Conservation (phyloP, 2,329 filamentous ascomycete genomes). For the Phoma sp. region DNA sequence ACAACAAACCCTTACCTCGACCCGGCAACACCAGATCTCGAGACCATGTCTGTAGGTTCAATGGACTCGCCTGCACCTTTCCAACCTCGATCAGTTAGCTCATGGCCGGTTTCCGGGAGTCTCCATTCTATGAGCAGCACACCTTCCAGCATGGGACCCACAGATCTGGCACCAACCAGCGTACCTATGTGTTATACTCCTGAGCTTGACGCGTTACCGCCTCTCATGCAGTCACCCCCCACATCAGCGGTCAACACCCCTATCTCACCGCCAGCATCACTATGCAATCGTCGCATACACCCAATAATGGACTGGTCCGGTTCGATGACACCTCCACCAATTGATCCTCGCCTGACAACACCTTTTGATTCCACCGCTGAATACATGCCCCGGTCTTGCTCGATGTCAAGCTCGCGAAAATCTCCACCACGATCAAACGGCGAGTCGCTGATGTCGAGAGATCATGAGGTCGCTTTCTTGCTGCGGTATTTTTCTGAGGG, state of each 20-base stretch:
- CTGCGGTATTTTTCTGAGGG: constrained; percentile 66
- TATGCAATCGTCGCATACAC: constrained; percentile 59
- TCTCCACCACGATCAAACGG: constrained; percentile 30
- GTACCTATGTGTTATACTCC: constrained; percentile 37
- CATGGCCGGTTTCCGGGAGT: constrained; percentile 37
- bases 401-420: constrained; percentile 31
- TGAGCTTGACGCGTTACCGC: constrained; percentile 36
- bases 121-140: constrained; percentile 39
- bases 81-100: constrained; percentile 31
- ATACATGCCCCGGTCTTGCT: constrained; percentile 33
- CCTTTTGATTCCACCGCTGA: constrained; percentile 36
- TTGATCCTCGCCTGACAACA: constrained; percentile 44
- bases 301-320: constrained; percentile 55
- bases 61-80: constrained; percentile 42
- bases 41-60: constrained; percentile 40
- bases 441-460: constrained; percentile 41
- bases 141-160: constrained; percentile 54
- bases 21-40: constrained; percentile 44
- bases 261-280: constrained; percentile 52
- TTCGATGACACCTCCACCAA: constrained; percentile 40
- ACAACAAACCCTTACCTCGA: constrained; percentile 67
- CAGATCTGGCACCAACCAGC: constrained; percentile 58
- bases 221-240: constrained; percentile 40
- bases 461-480: constrained; percentile 66
- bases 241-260: constrained; percentile 39